Base-by-base conservation (phyloP, 176 grass and related monocot genomes). In the Saccharum spontaneum region DNA sequence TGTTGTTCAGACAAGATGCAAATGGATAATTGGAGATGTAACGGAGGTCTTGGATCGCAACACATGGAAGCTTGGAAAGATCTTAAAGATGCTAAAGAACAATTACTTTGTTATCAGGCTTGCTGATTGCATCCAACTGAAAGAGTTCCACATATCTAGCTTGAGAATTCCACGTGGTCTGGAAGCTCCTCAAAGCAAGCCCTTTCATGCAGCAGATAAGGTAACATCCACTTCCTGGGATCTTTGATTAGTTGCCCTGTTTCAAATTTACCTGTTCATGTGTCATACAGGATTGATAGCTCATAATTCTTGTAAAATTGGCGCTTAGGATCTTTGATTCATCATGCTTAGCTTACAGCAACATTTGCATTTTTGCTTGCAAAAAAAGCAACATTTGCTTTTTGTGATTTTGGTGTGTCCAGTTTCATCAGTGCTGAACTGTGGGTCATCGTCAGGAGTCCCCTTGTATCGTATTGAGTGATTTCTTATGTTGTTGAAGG, bases 1-100 rank as follows among this genome's bases (percentile, higher is more conserved):
- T 83, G 6, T 72, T 50, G 78, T 86, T 63, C 48, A 80, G 45
- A 24, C 39, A 78, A 85, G 88, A 69, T 79, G 83, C 69, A 79
- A 75, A 86, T 94, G 92, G 92, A 87, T 85, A 79, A 81, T 90
- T 82, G 92, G 92, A 68, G 92, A 94, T 52, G 59, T 90, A 50
- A 89, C 92, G 8, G 92, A 94, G 74, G 89, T 92, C 75, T 84
- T 94, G 28, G 87, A 94, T 80, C 63, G 49, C 17, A 79, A 80
- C 71, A 82, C 87, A 66, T 94, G 92, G 90, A 94, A 79, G 75
- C 72, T 92, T 69, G 92, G 89, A 12, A 94, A 94, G 22, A 87
- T 94, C 30, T 80, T 80, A 49, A 92, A 88, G 65, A 84, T 92
- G 80, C 71, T 92, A n/a, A 80, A 92, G 24, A 74, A 88, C 37